Conservation (phyloP, 257 asterid species). For the Gentiana straminea region DNA sequence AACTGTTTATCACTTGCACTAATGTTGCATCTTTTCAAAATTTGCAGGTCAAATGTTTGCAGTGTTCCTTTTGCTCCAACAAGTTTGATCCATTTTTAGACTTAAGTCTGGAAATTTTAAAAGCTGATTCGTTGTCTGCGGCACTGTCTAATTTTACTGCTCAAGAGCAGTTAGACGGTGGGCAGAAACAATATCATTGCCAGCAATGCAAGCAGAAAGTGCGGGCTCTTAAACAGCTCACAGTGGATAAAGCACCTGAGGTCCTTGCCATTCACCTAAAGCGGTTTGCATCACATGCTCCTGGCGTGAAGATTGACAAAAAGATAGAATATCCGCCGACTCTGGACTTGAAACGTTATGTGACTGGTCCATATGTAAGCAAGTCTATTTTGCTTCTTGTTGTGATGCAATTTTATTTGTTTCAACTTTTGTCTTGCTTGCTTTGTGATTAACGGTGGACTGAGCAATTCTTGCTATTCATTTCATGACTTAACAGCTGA, state of each 20-base stretch:
- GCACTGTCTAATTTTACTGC: constrained; percentile 88
- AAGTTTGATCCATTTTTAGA: constrained; percentile 91
- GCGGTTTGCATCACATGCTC: constrained; percentile 62
- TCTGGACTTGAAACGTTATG: constrained; percentile 77
- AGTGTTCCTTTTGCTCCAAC: constrained; percentile 81
- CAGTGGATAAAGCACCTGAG: constrained; percentile 73
- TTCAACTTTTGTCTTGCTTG: neutral
- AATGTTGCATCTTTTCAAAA: constrained; percentile 6
- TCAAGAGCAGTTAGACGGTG: constrained; percentile 85
- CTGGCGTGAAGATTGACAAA: constrained; percentile 67
- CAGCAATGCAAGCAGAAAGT: constrained; percentile 96
- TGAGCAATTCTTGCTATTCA: no score
- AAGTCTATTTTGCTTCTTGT: constrained; percentile 1
- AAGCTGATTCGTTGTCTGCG: constrained; percentile 65
- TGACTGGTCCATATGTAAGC: constrained; percentile 80
- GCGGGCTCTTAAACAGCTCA: constrained; percentile 79
- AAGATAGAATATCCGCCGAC: constrained; percentile 52
- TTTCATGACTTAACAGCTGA: no score
- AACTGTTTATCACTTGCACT: constrained; percentile 1
- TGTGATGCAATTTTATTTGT: neutral
- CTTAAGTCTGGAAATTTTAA: constrained; percentile 73
- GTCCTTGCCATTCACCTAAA: constrained; percentile 87
- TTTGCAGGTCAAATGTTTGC: constrained; percentile 90
- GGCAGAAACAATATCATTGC: constrained; percentile 79
- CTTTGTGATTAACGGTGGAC: neutral